Percentiles rank a stretch among this genome's conserved stretches.
Evolutionary conservation across 2,329 filamentous ascomycete species (phyloP).

Genomic region (Colletotrichum tanaceti): DNA sequence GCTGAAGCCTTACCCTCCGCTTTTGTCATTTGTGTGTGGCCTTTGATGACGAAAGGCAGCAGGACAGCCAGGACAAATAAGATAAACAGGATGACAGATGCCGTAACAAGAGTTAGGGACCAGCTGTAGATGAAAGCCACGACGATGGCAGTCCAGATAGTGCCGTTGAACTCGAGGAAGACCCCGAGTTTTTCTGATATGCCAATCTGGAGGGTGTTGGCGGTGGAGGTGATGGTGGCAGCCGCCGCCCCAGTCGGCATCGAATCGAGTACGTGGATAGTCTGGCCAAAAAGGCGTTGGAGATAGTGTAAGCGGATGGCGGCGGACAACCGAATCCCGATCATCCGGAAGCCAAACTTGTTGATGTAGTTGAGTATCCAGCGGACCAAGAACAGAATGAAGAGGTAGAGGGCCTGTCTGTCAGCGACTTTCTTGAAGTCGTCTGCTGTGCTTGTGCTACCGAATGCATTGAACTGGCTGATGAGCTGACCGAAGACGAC

Average conservation of each 20-base stretch:
- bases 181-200: slow-evolving; percentile 72
- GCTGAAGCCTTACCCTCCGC: slow-evolving; percentile 69
- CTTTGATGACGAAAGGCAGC: slow-evolving; percentile 68
- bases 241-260: slow-evolving; percentile 72
- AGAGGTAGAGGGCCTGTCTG: slow-evolving; percentile 70
- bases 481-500: slow-evolving; percentile 54
- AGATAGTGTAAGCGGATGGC: slow-evolving; percentile 74
- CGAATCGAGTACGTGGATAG: slow-evolving; percentile 75
- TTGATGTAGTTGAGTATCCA: slow-evolving; percentile 72
- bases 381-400: slow-evolving; percentile 76
- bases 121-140: slow-evolving; percentile 69
- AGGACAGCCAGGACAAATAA: slow-evolving; percentile 59
- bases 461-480: slow-evolving; percentile 56
- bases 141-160: slow-evolving; percentile 64
- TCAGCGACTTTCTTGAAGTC: slow-evolving; percentile 58
- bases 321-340: slow-evolving; percentile 71
- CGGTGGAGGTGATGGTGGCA: slow-evolving; percentile 71
- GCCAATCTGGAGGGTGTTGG: slow-evolving; percentile 72
- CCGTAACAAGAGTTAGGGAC: slow-evolving; percentile 69
- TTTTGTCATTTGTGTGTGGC: slow-evolving; percentile 57
- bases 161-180: slow-evolving; percentile 66
- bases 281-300: slow-evolving; percentile 70
- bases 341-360: slow-evolving; percentile 71
- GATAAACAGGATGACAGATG: slow-evolving; percentile 68
- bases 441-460: slow-evolving; percentile 44